These are phyloP conservation scores for Zopfia rhizophila DNA, from an alignment of 2,329 filamentous ascomycete genomes.

Conservation along the genomic window DNA sequence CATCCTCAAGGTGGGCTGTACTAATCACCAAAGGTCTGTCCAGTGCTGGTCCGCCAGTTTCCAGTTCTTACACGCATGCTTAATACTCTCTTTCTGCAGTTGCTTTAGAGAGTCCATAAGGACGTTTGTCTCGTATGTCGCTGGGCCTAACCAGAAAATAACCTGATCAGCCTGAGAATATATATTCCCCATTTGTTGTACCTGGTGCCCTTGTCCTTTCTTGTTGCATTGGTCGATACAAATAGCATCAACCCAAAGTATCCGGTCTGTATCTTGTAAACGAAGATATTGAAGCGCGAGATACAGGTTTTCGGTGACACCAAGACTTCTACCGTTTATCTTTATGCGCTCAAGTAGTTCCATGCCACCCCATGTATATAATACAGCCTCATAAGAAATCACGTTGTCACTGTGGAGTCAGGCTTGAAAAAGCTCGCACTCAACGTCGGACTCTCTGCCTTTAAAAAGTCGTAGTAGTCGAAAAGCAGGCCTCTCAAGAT, in stretches of 20 bases:
- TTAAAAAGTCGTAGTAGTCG: conserved; percentile 22
- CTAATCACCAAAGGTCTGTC: conserved; percentile 14
- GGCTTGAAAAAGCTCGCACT: conserved; percentile 26
- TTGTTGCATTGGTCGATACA: conserved; percentile 39
- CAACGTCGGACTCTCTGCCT: conserved; percentile 7
- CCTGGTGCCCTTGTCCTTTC: conserved; percentile 35
- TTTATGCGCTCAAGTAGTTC: conserved; percentile 10
- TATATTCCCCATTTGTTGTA: conserved; percentile 36
- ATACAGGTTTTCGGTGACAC: conserved; percentile 25
- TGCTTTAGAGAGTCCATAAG: conserved; percentile 14
- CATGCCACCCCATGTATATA: conserved; percentile 30
- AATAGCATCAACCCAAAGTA: conserved; percentile 41
- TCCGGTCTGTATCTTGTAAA: conserved; percentile 12
- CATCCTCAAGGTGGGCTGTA: no score
- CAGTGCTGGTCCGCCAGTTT: conserved; percentile 14
- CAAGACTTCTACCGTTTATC: conserved; percentile 11
- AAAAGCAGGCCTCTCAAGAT: conserved; percentile 21
- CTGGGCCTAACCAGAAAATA: conserved; percentile 39
- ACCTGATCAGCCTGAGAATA: conserved; percentile 35
- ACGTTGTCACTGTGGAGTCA: conserved; percentile 10
- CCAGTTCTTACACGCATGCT: conserved; percentile 18
- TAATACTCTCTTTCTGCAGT: conserved; percentile 12
- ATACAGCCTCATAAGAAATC: conserved; percentile 30
- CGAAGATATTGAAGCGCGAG: conserved; percentile 25
- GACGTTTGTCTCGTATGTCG: conserved; percentile 18